These are phyloP conservation scores for Limnanthes douglasii DNA, from an alignment of 345 rosid species.

Conservation along the genomic window DNA sequence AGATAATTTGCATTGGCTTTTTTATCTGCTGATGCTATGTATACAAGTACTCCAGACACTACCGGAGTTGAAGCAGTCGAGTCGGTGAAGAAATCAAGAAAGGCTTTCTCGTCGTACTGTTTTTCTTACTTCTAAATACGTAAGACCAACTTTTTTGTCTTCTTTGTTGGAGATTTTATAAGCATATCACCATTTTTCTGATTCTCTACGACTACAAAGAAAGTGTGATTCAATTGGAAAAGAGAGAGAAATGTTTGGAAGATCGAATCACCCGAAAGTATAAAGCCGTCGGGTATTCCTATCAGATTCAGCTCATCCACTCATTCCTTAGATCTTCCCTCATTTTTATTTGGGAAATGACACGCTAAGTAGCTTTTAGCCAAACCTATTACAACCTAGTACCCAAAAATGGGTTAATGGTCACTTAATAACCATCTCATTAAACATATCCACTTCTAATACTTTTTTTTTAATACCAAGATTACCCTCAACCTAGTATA, in stretches of 20 bases:
- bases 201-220: not conserved
- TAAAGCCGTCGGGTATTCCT: no score
- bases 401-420: no score
- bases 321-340: no score
- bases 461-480: no score
- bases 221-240: conserved; percentile 6
- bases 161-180: conserved; percentile 62
- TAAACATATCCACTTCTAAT: no score
- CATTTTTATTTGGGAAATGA: no score
- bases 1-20: conserved; percentile 53
- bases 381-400: no score
- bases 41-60: conserved; percentile 66
- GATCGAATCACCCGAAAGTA: no score
- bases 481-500: no score
- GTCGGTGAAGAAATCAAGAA: conserved; percentile 68
- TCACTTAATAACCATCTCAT: no score
- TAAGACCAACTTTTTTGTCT: conserved; percentile 51
- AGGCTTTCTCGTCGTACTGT: conserved; percentile 80
- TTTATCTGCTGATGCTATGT: conserved; percentile 71
- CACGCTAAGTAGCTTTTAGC: no score
- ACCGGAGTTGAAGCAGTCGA: conserved; percentile 44
- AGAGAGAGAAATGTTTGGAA: conserved; percentile 3
- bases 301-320: no score
- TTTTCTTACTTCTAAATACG: conserved; percentile 73
- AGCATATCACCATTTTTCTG: conserved; percentile 58